These are phyloP conservation scores for Mycena vulgaris DNA, from an alignment of 768 basidiomycete species.

Conservation along the genomic window DNA sequence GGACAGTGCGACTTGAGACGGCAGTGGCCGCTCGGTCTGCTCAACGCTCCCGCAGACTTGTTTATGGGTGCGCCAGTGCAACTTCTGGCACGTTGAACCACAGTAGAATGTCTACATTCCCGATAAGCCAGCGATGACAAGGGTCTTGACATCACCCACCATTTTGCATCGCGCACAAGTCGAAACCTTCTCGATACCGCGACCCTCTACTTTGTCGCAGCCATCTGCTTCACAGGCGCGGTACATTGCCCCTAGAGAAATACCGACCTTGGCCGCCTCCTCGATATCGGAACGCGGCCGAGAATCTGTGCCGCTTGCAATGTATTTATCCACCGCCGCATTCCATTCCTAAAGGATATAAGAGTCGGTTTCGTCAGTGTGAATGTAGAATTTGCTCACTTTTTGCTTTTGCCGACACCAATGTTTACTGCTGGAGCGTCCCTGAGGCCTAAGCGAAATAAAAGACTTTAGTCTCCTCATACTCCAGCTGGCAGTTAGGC, in stretches of 20 bases:
- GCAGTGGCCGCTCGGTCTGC: slow-evolving; percentile 20
- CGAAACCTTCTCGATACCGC: slow-evolving; percentile 34
- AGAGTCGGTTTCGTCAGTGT: not conserved
- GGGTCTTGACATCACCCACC: too few relatives aligned
- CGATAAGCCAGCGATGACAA: not conserved
- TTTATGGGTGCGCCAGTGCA: slow-evolving; percentile 40
- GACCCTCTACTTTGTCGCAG: slow-evolving; percentile 38
- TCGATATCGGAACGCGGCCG: slow-evolving; percentile 41
- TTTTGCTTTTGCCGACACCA: slow-evolving; percentile 29
- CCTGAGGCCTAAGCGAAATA: slow-evolving; percentile 11
- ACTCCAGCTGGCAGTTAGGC: not conserved
- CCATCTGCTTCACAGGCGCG: slow-evolving; percentile 39
- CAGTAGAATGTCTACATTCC: slow-evolving; percentile 42
- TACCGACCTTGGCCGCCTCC: slow-evolving; percentile 41
- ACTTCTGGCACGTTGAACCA: slow-evolving; percentile 36
- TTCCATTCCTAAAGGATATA: slow-evolving; percentile 41
- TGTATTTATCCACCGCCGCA: slow-evolving; percentile 43
- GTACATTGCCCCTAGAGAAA: slow-evolving; percentile 42
- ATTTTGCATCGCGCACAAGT: slow-evolving; percentile 45
- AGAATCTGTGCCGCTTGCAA: slow-evolving; percentile 32
- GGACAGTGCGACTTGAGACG: slow-evolving; percentile 11
- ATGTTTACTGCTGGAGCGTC: slow-evolving; percentile 25
- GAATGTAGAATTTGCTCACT: not conserved
- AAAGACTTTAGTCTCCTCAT: not conserved
- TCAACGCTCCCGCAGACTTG: not conserved